phyloP scores from a whole-genome alignment of 2,329 filamentous ascomycete species.

The Pseudocercospora fuligena region DNA sequence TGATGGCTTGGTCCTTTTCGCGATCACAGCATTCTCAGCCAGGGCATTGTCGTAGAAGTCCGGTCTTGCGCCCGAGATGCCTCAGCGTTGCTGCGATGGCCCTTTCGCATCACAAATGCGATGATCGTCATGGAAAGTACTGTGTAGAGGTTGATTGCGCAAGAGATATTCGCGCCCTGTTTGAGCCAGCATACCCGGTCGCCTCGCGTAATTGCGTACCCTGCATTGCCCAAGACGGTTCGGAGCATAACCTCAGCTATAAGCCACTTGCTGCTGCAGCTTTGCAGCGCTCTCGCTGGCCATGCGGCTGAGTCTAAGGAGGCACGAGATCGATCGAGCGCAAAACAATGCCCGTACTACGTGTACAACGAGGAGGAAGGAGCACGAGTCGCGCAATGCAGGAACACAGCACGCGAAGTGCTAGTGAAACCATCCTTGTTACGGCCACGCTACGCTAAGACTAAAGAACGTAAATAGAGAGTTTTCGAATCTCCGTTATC shows the following conservation, averaged over 20 bases:
- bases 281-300: neutral
- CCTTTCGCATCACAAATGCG: neutral
- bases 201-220: neutral
- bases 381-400: conserved; percentile 1
- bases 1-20: conserved; percentile 1
- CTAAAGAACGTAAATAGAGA: neutral
- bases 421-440: conserved; percentile 5
- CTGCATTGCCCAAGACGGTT: neutral
- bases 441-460: neutral
- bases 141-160: neutral
- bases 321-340: neutral
- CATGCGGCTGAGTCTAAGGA: neutral
- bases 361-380: neutral
- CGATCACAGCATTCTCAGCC: neutral
- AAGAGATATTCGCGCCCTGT: neutral
- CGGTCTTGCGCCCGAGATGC: neutral
- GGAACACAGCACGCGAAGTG: neutral
- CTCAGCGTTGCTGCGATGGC: neutral
- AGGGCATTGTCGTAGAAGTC: neutral
- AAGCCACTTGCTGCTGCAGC: neutral
- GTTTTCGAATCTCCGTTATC: neutral
- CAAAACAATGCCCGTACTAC: neutral
- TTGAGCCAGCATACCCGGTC: neutral
- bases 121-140: neutral
- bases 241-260: neutral